Conservation (phyloP, 306 rosid species). For the Astragalus glycyphyllos region DNA sequence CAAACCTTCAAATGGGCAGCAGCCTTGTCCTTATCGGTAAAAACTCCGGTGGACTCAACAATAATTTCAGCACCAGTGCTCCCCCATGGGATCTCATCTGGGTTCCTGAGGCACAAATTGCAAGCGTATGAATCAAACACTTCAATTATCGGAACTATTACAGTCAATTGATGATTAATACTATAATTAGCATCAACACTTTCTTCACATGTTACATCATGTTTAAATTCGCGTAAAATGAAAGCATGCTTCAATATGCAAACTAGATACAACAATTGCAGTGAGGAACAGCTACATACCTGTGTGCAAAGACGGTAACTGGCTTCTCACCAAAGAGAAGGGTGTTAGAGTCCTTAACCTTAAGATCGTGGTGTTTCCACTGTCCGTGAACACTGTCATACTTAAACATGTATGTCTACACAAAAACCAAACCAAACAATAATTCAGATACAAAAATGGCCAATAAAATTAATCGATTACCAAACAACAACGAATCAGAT, state of each 20-base stretch:
- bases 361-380: constrained; percentile 71
- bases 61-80: constrained; percentile 60
- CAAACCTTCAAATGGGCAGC: constrained; percentile 75
- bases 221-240: no score
- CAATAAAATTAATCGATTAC: neutral
- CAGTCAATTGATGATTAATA: neutral
- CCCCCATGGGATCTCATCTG: constrained; percentile 74
- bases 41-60: constrained; percentile 71
- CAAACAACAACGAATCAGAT: neutral
- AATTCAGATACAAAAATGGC: neutral
- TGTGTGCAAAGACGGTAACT: constrained; percentile 62
- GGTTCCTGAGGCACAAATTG: constrained; percentile 50
- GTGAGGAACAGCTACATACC: constrained; percentile 39
- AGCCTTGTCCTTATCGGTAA: constrained; percentile 64
- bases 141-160: neutral
- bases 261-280: neutral
- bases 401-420: constrained; percentile 77
- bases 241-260: neutral
- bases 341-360: constrained; percentile 59
- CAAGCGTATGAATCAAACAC: neutral
- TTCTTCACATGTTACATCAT: neutral
- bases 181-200: neutral
- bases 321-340: constrained; percentile 65
- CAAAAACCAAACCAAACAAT: neutral
- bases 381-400: constrained; percentile 80